phyloP scores from a whole-genome alignment of 2,329 filamentous ascomycete genomes.

The Dendryphion nanum region DNA sequence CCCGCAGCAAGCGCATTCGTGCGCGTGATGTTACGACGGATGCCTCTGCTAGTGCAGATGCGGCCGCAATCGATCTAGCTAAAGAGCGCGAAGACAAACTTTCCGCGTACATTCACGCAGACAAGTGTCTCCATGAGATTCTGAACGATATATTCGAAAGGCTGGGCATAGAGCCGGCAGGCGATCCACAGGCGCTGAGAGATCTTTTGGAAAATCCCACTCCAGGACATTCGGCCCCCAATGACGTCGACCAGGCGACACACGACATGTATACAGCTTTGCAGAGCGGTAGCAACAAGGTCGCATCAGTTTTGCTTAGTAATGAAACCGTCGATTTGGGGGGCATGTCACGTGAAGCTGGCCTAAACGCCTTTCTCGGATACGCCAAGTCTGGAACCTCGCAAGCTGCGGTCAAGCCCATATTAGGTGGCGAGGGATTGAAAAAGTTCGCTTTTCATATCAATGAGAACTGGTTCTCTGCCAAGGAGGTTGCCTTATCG shows the following conservation, averaged over 20 bases:
- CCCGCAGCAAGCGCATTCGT: slow-evolving; percentile 60
- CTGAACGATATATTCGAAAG: slow-evolving; percentile 53
- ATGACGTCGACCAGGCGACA: slow-evolving; percentile 33
- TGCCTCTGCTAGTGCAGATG: slow-evolving; percentile 43
- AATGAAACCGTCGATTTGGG: slow-evolving; percentile 51
- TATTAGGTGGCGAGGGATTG: slow-evolving; percentile 42
- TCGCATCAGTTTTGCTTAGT: slow-evolving; percentile 49
- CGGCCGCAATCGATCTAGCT: slow-evolving; percentile 50
- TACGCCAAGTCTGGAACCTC: slow-evolving; percentile 50
- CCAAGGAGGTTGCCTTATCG: slow-evolving; percentile 52
- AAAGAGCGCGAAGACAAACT: slow-evolving; percentile 58
- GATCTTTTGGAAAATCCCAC: slow-evolving; percentile 21
- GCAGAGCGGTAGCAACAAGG: slow-evolving; percentile 36
- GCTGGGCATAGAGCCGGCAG: slow-evolving; percentile 48
- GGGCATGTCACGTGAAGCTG: slow-evolving; percentile 50
- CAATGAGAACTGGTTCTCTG: slow-evolving; percentile 48
- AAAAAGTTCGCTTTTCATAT: slow-evolving; percentile 42
- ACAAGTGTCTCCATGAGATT: slow-evolving; percentile 58
- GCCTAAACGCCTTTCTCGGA: slow-evolving; percentile 56
- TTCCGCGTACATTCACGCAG: slow-evolving; percentile 53
- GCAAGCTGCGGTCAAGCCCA: slow-evolving; percentile 39
- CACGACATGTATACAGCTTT: slow-evolving; percentile 43
- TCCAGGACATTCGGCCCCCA: slow-evolving; percentile 6
- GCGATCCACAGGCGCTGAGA: slow-evolving; percentile 41
- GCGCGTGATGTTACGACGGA: slow-evolving; percentile 55